phyloP scores from a whole-genome alignment of 2,329 filamentous ascomycete species.

The Cercospora janseana region DNA sequence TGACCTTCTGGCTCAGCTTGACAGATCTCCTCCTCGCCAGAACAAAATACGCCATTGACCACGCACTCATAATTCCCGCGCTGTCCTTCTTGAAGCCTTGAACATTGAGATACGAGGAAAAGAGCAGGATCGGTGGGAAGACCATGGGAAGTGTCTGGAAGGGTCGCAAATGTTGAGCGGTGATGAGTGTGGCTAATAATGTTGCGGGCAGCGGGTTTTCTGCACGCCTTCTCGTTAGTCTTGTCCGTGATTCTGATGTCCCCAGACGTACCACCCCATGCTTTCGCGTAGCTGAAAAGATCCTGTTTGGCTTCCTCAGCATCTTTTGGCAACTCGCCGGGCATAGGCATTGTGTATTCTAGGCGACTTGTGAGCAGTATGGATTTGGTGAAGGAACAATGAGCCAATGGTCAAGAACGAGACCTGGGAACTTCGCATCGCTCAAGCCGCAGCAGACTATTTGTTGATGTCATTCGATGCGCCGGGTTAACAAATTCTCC shows the following conservation, averaged over 20 bases:
- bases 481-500: not conserved
- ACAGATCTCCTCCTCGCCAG: conserved; percentile 59
- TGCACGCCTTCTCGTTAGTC: no score
- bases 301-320: conserved; percentile 42
- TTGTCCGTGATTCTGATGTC: no score
- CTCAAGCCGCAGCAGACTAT: not conserved
- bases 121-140: conserved; percentile 64
- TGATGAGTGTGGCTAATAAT: conserved; percentile 63
- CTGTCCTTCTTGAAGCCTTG: conserved; percentile 61
- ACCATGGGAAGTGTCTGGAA: conserved; percentile 65
- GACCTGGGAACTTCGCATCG: not conserved
- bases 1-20: conserved; percentile 49
- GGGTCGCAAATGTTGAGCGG: conserved; percentile 65
- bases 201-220: conserved; percentile 65
- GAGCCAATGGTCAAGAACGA: not conserved
- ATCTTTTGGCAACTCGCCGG: conserved; percentile 38
- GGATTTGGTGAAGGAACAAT: not conserved
- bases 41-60: conserved; percentile 64
- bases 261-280: conserved; percentile 52
- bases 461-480: not conserved
- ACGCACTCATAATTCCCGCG: conserved; percentile 62
- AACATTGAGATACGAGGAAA: conserved; percentile 65
- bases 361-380: not conserved
- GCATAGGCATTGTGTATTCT: conserved; percentile 41
- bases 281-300: conserved; percentile 47